These are phyloP conservation scores for Fusarium avenaceum DNA, from an alignment of 2,329 filamentous ascomycete genomes.

Conservation along the genomic window DNA sequence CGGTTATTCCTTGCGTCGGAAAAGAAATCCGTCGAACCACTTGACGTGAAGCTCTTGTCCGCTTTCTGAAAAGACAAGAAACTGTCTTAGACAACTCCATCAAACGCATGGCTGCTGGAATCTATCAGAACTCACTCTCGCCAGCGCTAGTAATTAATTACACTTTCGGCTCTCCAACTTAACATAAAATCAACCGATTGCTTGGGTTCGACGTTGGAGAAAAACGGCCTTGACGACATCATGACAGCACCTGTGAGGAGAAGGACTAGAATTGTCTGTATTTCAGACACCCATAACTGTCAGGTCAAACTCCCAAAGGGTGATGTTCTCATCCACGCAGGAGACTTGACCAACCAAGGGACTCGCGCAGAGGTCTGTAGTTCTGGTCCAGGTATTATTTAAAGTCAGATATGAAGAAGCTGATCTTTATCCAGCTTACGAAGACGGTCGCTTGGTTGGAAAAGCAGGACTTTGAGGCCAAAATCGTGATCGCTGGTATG, in stretches of 20 bases:
- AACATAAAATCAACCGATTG: conserved; percentile 35
- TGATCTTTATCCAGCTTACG: conserved; percentile 59
- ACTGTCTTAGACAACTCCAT: conserved; percentile 42
- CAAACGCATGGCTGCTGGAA: conserved; percentile 5
- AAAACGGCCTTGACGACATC: conserved; percentile 21
- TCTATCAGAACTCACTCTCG: conserved; percentile 10
- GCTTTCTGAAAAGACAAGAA: conserved; percentile 9
- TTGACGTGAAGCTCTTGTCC: conserved; percentile 23
- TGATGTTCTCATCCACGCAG: conserved; percentile 81
- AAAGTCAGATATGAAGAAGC: conserved; percentile 1
- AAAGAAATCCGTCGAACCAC: conserved; percentile 10
- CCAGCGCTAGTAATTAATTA: conserved; percentile 31
- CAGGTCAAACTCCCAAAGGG: conserved; percentile 75
- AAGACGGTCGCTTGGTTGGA: conserved; percentile 77
- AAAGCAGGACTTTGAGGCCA: conserved; percentile 75
- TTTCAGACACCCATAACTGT: conserved; percentile 82
- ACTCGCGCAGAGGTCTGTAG: conserved; percentile 64
- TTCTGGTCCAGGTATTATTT: background rate
- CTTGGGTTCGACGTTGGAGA: conserved; percentile 27
- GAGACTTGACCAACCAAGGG: conserved; percentile 82
- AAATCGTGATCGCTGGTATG: conserved; percentile 77
- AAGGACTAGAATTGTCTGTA: conserved; percentile 77
- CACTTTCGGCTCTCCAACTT: conserved; percentile 33
- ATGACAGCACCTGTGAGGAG: conserved; percentile 46
- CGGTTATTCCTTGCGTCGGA: conserved; percentile 29